These are phyloP conservation scores for Pseudogymnoascus sp. DNA, from an alignment of 2,329 filamentous ascomycete genomes.

Conservation along the genomic window DNA sequence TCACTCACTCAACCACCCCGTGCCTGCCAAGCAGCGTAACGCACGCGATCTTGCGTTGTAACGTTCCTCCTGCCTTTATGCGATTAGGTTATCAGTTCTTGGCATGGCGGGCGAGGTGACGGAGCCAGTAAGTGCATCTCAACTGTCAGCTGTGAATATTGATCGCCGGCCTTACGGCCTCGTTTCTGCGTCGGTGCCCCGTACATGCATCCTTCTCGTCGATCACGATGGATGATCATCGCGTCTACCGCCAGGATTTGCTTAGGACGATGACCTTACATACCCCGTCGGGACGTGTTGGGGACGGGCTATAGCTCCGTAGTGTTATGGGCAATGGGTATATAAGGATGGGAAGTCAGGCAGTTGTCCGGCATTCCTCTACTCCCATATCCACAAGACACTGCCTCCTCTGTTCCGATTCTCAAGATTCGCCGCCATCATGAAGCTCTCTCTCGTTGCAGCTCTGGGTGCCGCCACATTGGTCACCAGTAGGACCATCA, in stretches of 20 bases:
- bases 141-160: neutral
- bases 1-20: neutral
- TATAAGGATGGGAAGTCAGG: neutral
- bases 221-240: neutral
- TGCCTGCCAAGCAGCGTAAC: neutral
- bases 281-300: neutral
- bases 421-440: neutral
- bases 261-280: neutral
- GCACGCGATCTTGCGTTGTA: neutral
- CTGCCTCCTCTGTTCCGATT: neutral
- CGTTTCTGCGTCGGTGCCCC: neutral
- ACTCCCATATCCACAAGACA: neutral
- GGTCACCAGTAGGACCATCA: constrained; percentile 1
- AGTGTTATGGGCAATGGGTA: neutral
- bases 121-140: neutral
- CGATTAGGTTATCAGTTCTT: constrained; percentile 7
- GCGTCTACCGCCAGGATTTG: neutral
- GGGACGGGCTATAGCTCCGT: neutral
- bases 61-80: constrained; percentile 4
- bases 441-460: neutral
- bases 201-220: neutral
- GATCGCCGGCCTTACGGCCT: neutral
- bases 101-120: neutral
- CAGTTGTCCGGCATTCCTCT: neutral
- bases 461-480: neutral